phyloP scores from a whole-genome alignment of 73 alveolate species.

The Tetrahymena borealis region DNA sequence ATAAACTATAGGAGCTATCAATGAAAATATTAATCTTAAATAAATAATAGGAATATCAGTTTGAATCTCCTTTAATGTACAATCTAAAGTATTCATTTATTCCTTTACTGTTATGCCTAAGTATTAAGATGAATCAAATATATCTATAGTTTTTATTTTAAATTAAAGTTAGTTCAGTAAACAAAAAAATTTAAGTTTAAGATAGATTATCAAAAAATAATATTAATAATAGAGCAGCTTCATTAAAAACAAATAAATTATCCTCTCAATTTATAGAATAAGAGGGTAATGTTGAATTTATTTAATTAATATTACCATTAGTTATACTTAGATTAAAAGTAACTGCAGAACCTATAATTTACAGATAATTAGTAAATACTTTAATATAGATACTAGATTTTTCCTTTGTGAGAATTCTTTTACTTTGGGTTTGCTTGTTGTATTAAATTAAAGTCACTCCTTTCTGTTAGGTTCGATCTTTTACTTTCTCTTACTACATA shows the following conservation, averaged over 20 bases:
- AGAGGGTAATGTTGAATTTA: no score
- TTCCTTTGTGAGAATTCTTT: not conserved
- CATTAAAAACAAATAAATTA: no score
- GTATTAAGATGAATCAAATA: constrained; percentile 11
- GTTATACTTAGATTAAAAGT: not conserved
- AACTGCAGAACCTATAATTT: constrained; percentile 8
- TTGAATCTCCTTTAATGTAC: not conserved
- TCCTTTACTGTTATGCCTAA: not conserved
- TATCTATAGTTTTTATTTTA: not conserved
- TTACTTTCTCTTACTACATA: not conserved
- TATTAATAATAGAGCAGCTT: no score
- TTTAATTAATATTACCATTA: not conserved
- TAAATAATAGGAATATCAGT: constrained; percentile 4
- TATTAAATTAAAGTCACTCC: not conserved
- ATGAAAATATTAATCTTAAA: not conserved
- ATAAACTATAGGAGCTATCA: not conserved
- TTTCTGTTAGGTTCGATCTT: not conserved
- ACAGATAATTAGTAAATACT: constrained; percentile 4
- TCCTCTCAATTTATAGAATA: no score
- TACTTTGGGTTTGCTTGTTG: not conserved
- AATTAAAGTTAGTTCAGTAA: no score
- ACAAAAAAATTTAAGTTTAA: no score
- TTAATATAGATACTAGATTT: constrained; percentile 10
- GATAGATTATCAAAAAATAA: no score
- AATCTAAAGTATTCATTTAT: not conserved